Conservation (phyloP, 495 filamentous ascomycete species). For the Aspergillus saccharolyticus region DNA sequence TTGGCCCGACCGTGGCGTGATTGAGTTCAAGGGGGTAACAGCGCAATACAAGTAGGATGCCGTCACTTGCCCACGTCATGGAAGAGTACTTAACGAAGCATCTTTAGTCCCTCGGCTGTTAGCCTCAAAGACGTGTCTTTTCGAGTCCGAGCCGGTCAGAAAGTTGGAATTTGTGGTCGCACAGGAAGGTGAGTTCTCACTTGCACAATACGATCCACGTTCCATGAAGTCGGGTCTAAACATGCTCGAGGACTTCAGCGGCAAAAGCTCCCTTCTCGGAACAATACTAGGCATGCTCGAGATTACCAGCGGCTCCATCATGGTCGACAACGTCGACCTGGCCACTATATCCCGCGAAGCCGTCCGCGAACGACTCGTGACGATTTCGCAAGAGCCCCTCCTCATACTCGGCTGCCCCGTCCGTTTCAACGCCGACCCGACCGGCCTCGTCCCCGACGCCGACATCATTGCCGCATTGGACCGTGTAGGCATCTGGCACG, state of each 20-base stretch:
- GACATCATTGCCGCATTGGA: neutral
- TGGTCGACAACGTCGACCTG: neutral
- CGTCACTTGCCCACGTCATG: too few species aligned
- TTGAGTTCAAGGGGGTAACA: neutral
- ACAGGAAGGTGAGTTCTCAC: neutral
- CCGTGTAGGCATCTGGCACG: neutral
- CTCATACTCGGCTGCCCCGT: neutral
- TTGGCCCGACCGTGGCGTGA: neutral
- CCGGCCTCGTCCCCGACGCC: neutral
- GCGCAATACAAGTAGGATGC: neutral
- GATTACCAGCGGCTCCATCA: neutral
- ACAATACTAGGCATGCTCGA: neutral
- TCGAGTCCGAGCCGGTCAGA: neutral
- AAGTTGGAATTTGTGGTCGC: neutral
- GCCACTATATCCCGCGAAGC: neutral
- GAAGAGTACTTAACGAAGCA: too few species aligned
- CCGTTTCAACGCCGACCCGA: neutral
- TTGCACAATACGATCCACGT: too few species aligned
- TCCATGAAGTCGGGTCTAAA: too few species aligned
- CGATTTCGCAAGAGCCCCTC: slow-evolving; percentile 4
- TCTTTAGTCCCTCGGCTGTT: neutral
- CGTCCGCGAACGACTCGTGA: neutral
- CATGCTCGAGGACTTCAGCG: neutral
- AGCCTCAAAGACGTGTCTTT: neutral
- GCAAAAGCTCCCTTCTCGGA: neutral